Base-by-base conservation (phyloP, 192 early-diverging fungal genomes). In the Radiomyces spectabilis region DNA sequence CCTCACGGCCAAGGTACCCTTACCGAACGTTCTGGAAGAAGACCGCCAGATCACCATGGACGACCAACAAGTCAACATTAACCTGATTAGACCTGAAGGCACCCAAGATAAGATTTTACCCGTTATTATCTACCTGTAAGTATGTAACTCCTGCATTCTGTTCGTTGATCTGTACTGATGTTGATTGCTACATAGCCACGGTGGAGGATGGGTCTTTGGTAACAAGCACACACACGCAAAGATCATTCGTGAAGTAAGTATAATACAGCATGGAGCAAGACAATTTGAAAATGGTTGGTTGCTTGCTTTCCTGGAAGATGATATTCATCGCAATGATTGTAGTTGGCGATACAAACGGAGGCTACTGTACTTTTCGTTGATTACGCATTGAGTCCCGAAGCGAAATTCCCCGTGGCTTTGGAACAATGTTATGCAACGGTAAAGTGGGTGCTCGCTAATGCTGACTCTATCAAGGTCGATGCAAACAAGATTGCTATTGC, bases 321-420 rank as follows among this genome's bases (percentile, higher is more conserved):
- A 48, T 48, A 4, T 44, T 44, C 12, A 44, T 26, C n/a, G 0
- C n/a, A 10, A 18, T 1, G 8, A 22, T 44, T 44, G 3, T 31
- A 48, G 46, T 7, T 61, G 2, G 37, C 39, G 3, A 19, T 33
- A 1, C 32, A 44, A 2, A 32, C 51, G 2, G 16, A 53, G 15
- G 59, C 40, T 24, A 40, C 48, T 10, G 15, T 51, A 2, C 19
- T 59, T 2, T 59, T 59, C 31, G 48, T 59, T 24, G 57, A 59
- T 27, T 59, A 59, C 27, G 29, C 30, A 31, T 18, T 47, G 18
- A 27, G 37, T 38, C 57, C 57, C 5, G 57, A 59, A 10, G 33
- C 7, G 0, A 51, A 16, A 10, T 59, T 42, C 24, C 57, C 57
- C 15, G 16, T 27, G 32, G 57, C 47, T 15, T 7, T 37, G 1